Base-by-base conservation (phyloP, 257 asterid species). In the Nicotiana tabacum region DNA sequence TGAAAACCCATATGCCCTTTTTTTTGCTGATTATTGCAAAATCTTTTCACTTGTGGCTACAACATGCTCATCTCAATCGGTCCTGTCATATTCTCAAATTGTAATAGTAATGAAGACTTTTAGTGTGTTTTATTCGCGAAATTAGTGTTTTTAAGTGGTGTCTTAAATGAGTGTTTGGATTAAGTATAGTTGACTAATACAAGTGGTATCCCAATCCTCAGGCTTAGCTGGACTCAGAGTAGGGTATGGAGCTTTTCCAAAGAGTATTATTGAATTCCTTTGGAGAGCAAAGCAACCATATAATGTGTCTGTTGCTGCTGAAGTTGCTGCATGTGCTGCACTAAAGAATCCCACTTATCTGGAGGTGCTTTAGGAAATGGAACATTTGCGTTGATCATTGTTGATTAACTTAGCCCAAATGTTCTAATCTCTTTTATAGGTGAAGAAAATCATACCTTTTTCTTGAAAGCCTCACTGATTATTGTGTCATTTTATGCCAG, bases 281-380 rank as follows among this genome's bases (percentile, higher is more conserved):
- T 96, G 99, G 99, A 90, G 98, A 86, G 98, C 99, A 69, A 96
- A 96, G 86, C 99, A 96, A 85, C 99, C 98, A 16, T 96, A 96
- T 89, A 94, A 96, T 53, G 98, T 94, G 84, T 96, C 99, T 29
- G 99, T 91, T 79, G 99, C 98, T 66, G 99, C 99, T 61, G 98
- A 96, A 90, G 86, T 96, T 82, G 93, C 98, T 13, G 98, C 99
- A 32, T 94, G 99, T 82, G 98, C 99, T 2, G 99, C 98, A 24
- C 80, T 96, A 82, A 72, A 87, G 88, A 96, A 94, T 89, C 93
- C 97, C 43, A 67, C 61, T 81, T 96, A 96, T 90, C 91, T 94
- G 51, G 99, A 96, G 97, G 99, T 94, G 87, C 27, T 39, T 17
- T 27, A 64, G 24, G 21, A 48, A 3, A 24, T 76, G 61, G 46